These are phyloP conservation scores for Coemansia sp. DNA, from an alignment of 192 early-diverging fungal genomes.

Conservation along the genomic window DNA sequence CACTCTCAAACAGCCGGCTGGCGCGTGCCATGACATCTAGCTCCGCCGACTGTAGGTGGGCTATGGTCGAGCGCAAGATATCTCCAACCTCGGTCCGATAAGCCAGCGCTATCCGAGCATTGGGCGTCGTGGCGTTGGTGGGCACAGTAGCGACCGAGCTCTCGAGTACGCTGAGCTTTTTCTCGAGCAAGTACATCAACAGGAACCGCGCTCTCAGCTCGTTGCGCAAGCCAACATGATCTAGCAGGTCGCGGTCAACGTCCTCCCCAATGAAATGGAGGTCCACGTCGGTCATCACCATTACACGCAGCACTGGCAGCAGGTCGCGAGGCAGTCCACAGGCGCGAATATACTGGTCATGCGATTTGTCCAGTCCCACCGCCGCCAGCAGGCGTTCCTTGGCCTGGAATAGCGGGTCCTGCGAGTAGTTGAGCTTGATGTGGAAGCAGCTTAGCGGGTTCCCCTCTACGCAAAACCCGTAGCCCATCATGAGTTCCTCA, in stretches of 20 bases:
- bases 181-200: conserved; percentile 47
- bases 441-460: conserved; percentile 61
- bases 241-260: conserved; percentile 12
- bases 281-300: conserved; percentile 65
- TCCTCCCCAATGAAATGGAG: conserved; percentile 18
- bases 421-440: conserved; percentile 61
- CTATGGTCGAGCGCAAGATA: conserved; percentile 21
- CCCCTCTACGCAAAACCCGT: conserved; percentile 63
- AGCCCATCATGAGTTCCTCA: conserved; percentile 69
- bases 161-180: conserved; percentile 34
- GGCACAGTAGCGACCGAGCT: not conserved
- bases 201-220: conserved; percentile 59
- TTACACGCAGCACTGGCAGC: conserved; percentile 59
- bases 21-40: conserved; percentile 12
- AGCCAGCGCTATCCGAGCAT: conserved; percentile 48
- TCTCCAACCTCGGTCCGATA: conserved; percentile 52
- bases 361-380: conserved; percentile 22
- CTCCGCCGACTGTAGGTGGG: not conserved
- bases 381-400: conserved; percentile 52
- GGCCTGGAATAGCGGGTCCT: conserved; percentile 48
- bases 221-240: conserved; percentile 55
- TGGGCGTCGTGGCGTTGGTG: conserved; percentile 12
- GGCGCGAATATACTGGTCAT: conserved; percentile 54
- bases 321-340: conserved; percentile 50
- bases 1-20: not conserved